phyloP scores from a whole-genome alignment of 2,329 filamentous ascomycete genomes.

The Helicocarpus griseus region DNA sequence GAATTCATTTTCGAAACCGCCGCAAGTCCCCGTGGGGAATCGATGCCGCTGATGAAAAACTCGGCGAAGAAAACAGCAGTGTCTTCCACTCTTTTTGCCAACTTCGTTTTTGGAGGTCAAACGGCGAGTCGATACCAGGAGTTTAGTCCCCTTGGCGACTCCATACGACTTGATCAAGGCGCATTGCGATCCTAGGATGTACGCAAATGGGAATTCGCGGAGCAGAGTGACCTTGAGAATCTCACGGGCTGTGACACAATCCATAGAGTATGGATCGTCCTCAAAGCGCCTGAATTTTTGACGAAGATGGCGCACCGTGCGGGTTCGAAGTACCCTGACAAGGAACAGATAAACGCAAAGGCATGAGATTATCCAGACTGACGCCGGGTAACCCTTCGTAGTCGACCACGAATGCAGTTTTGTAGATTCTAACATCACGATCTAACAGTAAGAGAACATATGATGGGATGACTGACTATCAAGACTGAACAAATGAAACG shows the following conservation, averaged over 20 bases:
- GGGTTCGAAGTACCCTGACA: not conserved
- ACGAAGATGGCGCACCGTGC: not conserved
- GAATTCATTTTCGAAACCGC: constrained; percentile 52
- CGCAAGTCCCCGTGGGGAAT: constrained; percentile 30
- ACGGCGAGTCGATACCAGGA: constrained; percentile 39
- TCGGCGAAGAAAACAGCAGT: constrained; percentile 39
- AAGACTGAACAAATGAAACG: no score
- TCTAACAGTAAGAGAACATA: no score
- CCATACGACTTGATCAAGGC: constrained; percentile 31
- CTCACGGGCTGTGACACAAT: not conserved
- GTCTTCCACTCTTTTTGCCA: constrained; percentile 39
- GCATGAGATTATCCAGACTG: not conserved
- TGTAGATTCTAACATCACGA: not conserved
- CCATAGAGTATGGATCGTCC: not conserved
- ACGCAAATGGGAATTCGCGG: not conserved
- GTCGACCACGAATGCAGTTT: no score
- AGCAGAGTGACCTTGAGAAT: not conserved
- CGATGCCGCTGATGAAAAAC: constrained; percentile 26
- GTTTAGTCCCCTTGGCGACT: constrained; percentile 39
- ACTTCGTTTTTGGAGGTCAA: constrained; percentile 31
- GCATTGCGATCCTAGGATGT: not conserved
- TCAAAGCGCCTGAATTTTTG: not conserved
- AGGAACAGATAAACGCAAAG: not conserved
- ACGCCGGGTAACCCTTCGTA: not conserved
- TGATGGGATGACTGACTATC: no score